Base-by-base conservation (phyloP, 495 filamentous ascomycete genomes). In the Articulospora tetracladia region DNA sequence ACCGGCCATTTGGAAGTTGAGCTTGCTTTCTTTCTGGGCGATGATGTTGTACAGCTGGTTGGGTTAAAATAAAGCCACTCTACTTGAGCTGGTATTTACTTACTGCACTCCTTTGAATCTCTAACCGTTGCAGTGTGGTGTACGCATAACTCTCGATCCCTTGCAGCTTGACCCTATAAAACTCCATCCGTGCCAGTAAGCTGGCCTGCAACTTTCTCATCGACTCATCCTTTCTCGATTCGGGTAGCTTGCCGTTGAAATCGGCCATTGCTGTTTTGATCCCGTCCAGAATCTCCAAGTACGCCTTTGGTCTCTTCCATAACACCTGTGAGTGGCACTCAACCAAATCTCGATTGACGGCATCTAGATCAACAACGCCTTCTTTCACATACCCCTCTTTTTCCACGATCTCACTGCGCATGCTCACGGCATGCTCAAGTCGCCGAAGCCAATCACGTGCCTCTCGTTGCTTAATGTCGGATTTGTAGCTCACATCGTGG, bases 301-400 rank as follows among this genome's bases (percentile, higher is more conserved):
- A 83, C 13, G 81, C 81, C 60, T 81, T 80, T 11, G 81, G 81
- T 27, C 81, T 71, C 58, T 83, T 83, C 81, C 81, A 83, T 25
- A 83, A 69, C 1, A 83, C 80, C 60, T 80, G 81, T 8, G 71
- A 74, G 59, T 83, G 80, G 59, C 81, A 83, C 61, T 83, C 81
- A 25, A 83, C 81, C 19, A 83, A 67, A 58, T 83, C 79, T 55
- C 76, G 70, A 61, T 82, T 83, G 66, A 83, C 76, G 41, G 74
- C 71, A 61, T 83, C 80, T 8, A 83, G 64, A 59, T 83, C 77
- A 51, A 83, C 71, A 28, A 75, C 70, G n/a, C 69, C 68, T 19
- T 78, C 73, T 56, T 77, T 76, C 64, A 79, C 79, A 52, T 70
- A 74, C 17, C 67, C 55, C 61, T 83, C 79, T 46, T 70, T 73